A percentile compares a stretch with the other conserved stretches of the same genome.
Evolutionary conservation across 371 early-diverging fungal species (phyloP).

Genomic region (Lichtheimia ramosa): DNA sequence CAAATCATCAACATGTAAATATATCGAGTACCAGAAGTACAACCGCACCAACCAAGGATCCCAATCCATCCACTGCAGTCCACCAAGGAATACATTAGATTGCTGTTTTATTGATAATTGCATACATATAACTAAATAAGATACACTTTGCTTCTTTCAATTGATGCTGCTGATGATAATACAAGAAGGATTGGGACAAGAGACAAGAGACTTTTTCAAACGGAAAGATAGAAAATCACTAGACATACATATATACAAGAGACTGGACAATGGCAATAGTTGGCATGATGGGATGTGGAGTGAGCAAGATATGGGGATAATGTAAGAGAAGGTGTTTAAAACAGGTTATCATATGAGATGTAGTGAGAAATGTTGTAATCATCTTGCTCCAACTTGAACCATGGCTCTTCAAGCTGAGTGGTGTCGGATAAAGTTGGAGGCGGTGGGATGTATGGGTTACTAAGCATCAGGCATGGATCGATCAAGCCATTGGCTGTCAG

Average conservation of each 20-base stretch:
- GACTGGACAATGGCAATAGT: neutral
- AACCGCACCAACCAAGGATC: too few species aligned
- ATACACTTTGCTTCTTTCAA: neutral
- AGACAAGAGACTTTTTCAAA: too few species aligned
- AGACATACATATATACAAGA: neutral
- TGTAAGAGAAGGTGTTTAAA: neutral
- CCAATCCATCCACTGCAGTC: neutral
- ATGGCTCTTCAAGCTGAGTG: neutral
- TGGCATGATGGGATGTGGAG: neutral
- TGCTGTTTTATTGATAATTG: neutral
- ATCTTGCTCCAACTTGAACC: slow-evolving; percentile 11
- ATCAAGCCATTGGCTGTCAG: neutral
- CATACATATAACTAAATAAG: neutral
- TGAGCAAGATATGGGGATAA: neutral
- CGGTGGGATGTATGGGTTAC: neutral
- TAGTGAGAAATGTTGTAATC: neutral
- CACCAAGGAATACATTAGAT: neutral
- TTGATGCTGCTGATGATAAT: too few species aligned
- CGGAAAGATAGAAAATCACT: neutral
- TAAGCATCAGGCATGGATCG: neutral
- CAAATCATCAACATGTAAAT: slow-evolving; percentile 3
- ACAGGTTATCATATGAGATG: slow-evolving; percentile 4
- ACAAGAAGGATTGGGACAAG: too few species aligned
- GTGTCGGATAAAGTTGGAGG: slow-evolving; percentile 1
- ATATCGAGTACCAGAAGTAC: neutral